Percentiles rank a stretch among this genome's conserved stretches.
Conservation (phyloP, 139 green algal genomes). For the Closterium sp. region DNA sequence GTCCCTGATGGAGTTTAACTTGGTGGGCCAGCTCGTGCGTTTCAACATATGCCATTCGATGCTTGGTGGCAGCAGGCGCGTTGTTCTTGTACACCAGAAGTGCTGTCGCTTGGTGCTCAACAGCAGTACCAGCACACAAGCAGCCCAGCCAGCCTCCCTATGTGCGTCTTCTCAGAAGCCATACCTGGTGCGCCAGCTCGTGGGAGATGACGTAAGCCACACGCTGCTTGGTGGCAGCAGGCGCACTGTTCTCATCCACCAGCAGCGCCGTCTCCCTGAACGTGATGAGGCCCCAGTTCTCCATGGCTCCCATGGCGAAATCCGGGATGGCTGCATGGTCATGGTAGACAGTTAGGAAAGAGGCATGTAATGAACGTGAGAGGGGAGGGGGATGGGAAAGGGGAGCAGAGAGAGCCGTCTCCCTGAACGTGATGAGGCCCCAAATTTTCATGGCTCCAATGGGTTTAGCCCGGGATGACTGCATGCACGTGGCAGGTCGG, state of each 20-base stretch:
- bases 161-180: not conserved
- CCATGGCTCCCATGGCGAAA: slow-evolving; percentile 89
- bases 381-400: too few relatives aligned
- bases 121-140: too few relatives aligned
- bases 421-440: slow-evolving; percentile 58
- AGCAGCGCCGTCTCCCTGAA: slow-evolving; percentile 77
- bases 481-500: not conserved
- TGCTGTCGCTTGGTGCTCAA: slow-evolving; percentile 23
- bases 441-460: slow-evolving; percentile 96
- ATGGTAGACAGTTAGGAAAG: too few relatives aligned
- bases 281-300: slow-evolving; percentile 89
- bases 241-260: slow-evolving; percentile 56
- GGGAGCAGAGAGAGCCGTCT: too few relatives aligned
- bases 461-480: slow-evolving; percentile 81
- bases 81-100: slow-evolving; percentile 68
- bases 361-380: too few relatives aligned
- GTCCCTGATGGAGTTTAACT: not conserved
- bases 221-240: slow-evolving; percentile 17
- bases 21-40: slow-evolving; percentile 82
- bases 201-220: slow-evolving; percentile 75
- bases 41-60: slow-evolving; percentile 64
- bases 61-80: slow-evolving; percentile 18
- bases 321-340: slow-evolving; percentile 72
- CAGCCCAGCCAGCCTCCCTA: too few relatives aligned
- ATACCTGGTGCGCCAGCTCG: slow-evolving; percentile 74